A percentile compares a stretch with the other conserved stretches of the same genome.
Evolutionary conservation across 257 asterid genomes (phyloP).

Genomic region (Scutellaria galericulata): DNA sequence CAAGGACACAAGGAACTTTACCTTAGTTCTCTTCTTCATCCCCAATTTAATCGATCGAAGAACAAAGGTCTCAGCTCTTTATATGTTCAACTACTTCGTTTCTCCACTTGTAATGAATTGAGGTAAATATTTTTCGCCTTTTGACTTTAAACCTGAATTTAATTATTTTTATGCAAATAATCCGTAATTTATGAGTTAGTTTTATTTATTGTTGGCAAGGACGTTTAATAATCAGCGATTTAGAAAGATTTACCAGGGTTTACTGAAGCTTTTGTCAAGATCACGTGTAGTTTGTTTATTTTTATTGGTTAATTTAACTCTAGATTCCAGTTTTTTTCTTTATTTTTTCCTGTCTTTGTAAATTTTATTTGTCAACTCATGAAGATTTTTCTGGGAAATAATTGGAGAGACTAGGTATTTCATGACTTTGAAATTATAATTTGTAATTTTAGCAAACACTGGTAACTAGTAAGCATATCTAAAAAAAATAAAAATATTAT

Average conservation of each 20-base stretch:
- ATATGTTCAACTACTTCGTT: neutral
- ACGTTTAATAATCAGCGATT: constrained; percentile 1
- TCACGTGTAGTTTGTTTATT: constrained; percentile 23
- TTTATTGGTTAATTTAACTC: constrained; percentile 28
- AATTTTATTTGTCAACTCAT: neutral
- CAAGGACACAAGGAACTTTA: constrained; percentile 23
- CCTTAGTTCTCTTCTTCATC: constrained; percentile 32
- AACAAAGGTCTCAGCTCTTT: constrained; percentile 33
- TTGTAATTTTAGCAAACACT: constrained; percentile 8
- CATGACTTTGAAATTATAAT: neutral
- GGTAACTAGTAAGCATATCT: neutral
- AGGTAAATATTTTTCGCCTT: neutral
- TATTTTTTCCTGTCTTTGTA: neutral
- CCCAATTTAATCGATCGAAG: constrained; percentile 16
- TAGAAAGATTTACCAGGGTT: neutral
- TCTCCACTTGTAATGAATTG: neutral
- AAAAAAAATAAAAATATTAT: no score
- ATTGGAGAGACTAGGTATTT: constrained; percentile 10
- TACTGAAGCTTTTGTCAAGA: constrained; percentile 16
- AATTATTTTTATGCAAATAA: constrained; percentile 7
- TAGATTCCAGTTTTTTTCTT: neutral
- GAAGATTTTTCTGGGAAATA: neutral
- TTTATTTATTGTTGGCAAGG: neutral
- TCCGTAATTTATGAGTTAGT: neutral
- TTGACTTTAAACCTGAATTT: neutral